Conservation (phyloP, 2,329 filamentous ascomycete genomes). For the Helicocarpus griseus region DNA sequence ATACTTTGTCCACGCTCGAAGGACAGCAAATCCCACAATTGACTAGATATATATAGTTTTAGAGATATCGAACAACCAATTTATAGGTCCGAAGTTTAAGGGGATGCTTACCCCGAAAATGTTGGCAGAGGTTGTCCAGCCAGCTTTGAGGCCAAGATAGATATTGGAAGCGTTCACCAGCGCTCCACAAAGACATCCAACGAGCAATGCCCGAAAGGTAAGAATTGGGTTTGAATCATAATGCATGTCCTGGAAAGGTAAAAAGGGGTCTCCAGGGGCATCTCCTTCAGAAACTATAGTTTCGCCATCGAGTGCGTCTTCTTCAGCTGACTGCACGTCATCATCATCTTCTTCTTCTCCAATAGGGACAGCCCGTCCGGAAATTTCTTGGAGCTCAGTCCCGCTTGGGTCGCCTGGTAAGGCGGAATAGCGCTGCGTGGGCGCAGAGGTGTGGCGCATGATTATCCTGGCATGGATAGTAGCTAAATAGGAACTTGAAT, state of each 20-base stretch:
- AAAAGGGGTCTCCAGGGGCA: slow-evolving; percentile 5
- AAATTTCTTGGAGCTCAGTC: background rate
- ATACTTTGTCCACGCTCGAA: slow-evolving; percentile 32
- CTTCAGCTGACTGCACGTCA: background rate
- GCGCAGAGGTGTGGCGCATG: background rate
- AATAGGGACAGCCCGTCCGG: background rate
- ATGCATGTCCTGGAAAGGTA: background rate
- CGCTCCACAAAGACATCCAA: slow-evolving; percentile 48
- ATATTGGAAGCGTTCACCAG: slow-evolving; percentile 55
- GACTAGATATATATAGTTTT: slow-evolving; percentile 12
- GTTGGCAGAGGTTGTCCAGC: slow-evolving; percentile 16
- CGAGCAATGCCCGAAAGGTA: slow-evolving; percentile 46
- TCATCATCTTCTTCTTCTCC: background rate
- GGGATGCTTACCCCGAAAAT: slow-evolving; percentile 9
- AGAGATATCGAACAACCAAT: background rate
- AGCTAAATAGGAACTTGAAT: no score
- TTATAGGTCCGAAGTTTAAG: background rate
- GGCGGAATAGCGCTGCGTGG: background rate
- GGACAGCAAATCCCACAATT: slow-evolving; percentile 36
- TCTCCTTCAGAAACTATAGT: background rate
- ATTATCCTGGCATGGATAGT: background rate
- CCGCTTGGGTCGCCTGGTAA: background rate
- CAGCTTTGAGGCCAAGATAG: slow-evolving; percentile 49
- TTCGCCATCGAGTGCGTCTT: background rate
- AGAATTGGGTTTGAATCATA: slow-evolving; percentile 18